Evolutionary conservation across 2,329 filamentous ascomycete genomes (phyloP).

Genomic region (Ophiostoma himal-ulmi): DNA sequence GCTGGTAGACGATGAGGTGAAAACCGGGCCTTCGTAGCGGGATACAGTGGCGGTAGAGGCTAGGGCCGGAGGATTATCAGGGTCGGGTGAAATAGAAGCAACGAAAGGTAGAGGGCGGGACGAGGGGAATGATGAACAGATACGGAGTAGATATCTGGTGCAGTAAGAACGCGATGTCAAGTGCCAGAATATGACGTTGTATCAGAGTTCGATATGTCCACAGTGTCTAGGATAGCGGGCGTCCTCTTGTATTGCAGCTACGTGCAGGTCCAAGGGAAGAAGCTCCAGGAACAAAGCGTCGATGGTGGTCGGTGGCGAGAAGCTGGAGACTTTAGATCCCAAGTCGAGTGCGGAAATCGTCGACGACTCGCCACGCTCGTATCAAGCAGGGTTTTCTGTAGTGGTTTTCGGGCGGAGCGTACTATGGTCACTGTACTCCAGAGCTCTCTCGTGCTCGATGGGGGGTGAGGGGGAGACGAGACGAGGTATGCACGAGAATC

Average conservation of each 20-base stretch:
- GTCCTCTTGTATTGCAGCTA: conserved; percentile 4
- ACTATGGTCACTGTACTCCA: neutral
- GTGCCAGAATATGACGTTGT: neutral
- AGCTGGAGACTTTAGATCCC: neutral
- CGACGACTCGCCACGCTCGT: conserved; percentile 6
- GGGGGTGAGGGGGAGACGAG: neutral
- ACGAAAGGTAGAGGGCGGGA: neutral
- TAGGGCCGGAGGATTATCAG: neutral
- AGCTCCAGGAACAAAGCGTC: conserved; percentile 1
- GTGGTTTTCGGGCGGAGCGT: neutral
- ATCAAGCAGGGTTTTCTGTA: conserved; percentile 11
- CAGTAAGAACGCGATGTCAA: neutral
- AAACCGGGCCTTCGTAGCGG: conserved; percentile 12
- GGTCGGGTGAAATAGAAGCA: neutral
- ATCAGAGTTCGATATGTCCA: neutral
- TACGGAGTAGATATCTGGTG: neutral
- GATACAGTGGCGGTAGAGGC: conserved; percentile 15
- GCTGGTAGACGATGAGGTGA: neutral
- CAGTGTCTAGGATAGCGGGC: neutral
- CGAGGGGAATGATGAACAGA: conserved; percentile 2
- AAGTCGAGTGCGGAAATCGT: conserved; percentile 6
- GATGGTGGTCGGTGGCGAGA: conserved; percentile 7
- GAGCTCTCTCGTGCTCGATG: neutral
- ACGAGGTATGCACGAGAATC: conserved; percentile 11
- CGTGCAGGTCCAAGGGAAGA: conserved; percentile 1